A percentile compares a stretch with the other conserved stretches of the same genome.
Evolutionary conservation across 2,329 filamentous ascomycete genomes (phyloP).

Genomic region (Stagonosporopsis rhizophila): DNA sequence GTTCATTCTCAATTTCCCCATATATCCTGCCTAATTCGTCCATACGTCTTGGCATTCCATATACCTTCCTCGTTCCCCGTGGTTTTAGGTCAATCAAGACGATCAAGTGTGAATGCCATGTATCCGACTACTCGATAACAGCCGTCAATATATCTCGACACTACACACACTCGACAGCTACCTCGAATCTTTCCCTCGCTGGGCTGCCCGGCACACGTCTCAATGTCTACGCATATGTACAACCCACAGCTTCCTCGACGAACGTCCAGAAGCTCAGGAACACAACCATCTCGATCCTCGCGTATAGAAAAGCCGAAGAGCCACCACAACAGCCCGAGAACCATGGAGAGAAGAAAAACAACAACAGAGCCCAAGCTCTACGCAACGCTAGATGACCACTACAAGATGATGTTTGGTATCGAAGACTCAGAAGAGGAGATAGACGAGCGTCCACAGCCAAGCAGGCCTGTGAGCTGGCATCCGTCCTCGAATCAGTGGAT

Average conservation of each 20-base stretch:
- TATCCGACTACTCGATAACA: slow-evolving; percentile 24
- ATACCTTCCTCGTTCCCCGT: slow-evolving; percentile 45
- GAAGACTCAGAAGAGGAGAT: slow-evolving; percentile 33
- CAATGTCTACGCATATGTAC: slow-evolving; percentile 38
- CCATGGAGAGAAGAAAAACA: slow-evolving; percentile 48
- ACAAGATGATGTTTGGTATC: slow-evolving; percentile 52
- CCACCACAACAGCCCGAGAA: slow-evolving; percentile 48
- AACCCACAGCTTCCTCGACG: slow-evolving; percentile 39
- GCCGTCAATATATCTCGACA: slow-evolving; percentile 18
- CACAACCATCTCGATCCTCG: slow-evolving; percentile 40
- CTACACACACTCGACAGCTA: slow-evolving; percentile 17
- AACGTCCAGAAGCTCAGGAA: slow-evolving; percentile 43
- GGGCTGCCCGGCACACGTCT: slow-evolving; percentile 23
- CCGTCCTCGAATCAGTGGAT: slow-evolving; percentile 63
- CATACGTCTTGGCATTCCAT: slow-evolving; percentile 48
- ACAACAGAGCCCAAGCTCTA: slow-evolving; percentile 48
- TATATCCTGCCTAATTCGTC: slow-evolving; percentile 45
- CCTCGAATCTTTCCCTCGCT: slow-evolving; percentile 13
- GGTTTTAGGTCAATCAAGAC: slow-evolving; percentile 25
- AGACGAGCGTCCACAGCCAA: slow-evolving; percentile 36
- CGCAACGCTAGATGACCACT: slow-evolving; percentile 51
- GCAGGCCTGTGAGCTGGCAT: slow-evolving; percentile 77
- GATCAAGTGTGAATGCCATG: slow-evolving; percentile 29
- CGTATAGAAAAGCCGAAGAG: slow-evolving; percentile 51
- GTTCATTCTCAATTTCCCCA: slow-evolving; percentile 39